phyloP scores from a whole-genome alignment of 78 protist species.

The Tieghemostelium lacteum region DNA sequence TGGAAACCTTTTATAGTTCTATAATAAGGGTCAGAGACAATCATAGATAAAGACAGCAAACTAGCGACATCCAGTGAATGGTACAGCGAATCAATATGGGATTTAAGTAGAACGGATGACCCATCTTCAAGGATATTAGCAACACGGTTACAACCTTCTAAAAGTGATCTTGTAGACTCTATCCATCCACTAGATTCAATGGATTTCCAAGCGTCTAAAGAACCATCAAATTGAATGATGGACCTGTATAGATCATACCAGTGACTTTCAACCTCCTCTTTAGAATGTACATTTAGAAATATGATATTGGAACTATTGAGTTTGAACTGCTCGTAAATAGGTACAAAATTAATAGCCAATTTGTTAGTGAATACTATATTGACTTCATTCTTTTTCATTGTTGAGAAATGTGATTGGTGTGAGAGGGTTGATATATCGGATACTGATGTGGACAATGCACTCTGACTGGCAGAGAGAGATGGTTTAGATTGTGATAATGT shows the following conservation, averaged over 20 bases:
- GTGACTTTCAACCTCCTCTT: slow-evolving; percentile 29
- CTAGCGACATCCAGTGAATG: slow-evolving; percentile 71
- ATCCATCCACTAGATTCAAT: slow-evolving; percentile 50
- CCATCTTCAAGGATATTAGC: slow-evolving; percentile 26
- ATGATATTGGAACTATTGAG: slow-evolving; percentile 20
- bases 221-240: slow-evolving; percentile 53
- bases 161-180: background rate
- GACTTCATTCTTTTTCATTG: slow-evolving; percentile 15
- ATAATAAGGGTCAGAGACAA: slow-evolving; percentile 93
- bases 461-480: no score
- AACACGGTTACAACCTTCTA: slow-evolving; percentile 42
- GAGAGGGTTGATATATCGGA: background rate
- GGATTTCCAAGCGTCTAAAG: slow-evolving; percentile 55
- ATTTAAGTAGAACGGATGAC: slow-evolving; percentile 32
- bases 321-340: slow-evolving; percentile 50
- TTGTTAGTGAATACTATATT: slow-evolving; percentile 64
- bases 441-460: no score
- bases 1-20: slow-evolving; percentile 92
- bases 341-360: slow-evolving; percentile 12
- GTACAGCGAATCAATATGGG: slow-evolving; percentile 3
- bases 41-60: slow-evolving; percentile 77
- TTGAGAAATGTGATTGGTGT: background rate
- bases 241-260: slow-evolving; percentile 55
- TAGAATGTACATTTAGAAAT: slow-evolving; percentile 1
- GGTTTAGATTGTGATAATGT: background rate